Conservation (phyloP, 805 yeast species). For the Lachancea mirantina region DNA sequence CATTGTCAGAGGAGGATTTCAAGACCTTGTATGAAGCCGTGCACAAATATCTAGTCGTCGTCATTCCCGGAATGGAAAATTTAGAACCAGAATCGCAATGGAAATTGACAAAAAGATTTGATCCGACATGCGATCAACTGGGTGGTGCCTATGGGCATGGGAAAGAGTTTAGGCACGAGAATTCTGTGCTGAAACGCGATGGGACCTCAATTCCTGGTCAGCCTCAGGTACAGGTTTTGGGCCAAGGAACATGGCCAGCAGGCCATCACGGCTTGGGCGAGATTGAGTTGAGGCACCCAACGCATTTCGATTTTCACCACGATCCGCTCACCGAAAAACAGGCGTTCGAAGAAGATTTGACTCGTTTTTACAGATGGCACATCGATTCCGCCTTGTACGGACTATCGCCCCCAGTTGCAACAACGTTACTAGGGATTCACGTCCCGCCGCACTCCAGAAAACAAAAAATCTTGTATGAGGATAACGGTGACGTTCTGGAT, state of each 20-base stretch:
- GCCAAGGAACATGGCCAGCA: constrained; percentile 66
- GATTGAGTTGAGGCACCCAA: constrained; percentile 69
- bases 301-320: constrained; percentile 76
- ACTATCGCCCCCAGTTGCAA: constrained; percentile 77
- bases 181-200: constrained; percentile 70
- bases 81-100: constrained; percentile 72
- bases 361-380: constrained; percentile 90
- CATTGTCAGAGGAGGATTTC: constrained; percentile 60
- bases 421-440: constrained; percentile 75
- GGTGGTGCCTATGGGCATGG: constrained; percentile 77
- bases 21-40: constrained; percentile 54
- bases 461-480: constrained; percentile 61
- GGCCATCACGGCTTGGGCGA: constrained; percentile 51
- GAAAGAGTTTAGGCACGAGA: constrained; percentile 58
- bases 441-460: constrained; percentile 65
- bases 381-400: constrained; percentile 86
- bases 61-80: constrained; percentile 64
- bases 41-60: constrained; percentile 60
- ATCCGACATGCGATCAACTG: constrained; percentile 50
- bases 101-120: constrained; percentile 67
- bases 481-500: constrained; percentile 54
- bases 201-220: constrained; percentile 72
- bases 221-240: constrained; percentile 87
- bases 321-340: constrained; percentile 56
- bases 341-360: constrained; percentile 49